Evolutionary conservation across 176 grass and related monocot genomes (phyloP).

Genomic region (Oryza rufipogon): DNA sequence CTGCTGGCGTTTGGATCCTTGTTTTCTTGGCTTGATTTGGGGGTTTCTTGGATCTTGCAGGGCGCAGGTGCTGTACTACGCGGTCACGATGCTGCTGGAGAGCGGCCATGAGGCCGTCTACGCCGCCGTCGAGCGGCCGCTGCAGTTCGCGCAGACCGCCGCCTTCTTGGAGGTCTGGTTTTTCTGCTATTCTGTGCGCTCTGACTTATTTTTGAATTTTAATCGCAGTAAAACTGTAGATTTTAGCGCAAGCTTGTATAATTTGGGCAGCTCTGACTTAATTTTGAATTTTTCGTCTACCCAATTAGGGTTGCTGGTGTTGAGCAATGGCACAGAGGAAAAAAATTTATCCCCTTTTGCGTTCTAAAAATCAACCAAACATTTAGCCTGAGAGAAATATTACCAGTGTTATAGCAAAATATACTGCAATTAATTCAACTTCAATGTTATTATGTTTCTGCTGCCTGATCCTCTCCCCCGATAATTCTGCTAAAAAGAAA

Average conservation of each 20-base stretch:
- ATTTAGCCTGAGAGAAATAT: background rate
- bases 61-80: conserved; percentile 54
- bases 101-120: conserved; percentile 48
- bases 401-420: background rate
- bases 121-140: conserved; percentile 49
- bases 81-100: conserved; percentile 22
- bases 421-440: conserved; percentile 5
- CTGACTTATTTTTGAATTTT: background rate
- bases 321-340: background rate
- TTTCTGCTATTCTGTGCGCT: background rate
- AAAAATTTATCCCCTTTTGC: background rate
- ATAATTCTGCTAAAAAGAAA: background rate
- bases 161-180: conserved; percentile 49
- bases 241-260: background rate
- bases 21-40: conserved; percentile 22
- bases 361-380: background rate
- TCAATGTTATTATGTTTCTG: background rate
- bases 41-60: conserved; percentile 34
- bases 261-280: background rate
- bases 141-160: conserved; percentile 55
- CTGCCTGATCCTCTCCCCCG: background rate
- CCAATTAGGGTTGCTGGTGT: no score
- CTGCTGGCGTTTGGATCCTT: background rate
- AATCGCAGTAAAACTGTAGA: background rate
- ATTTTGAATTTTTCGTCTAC: no score